A percentile compares a stretch with the other conserved stretches of the same genome.
Evolutionary conservation across 208 protist species (phyloP).

Genomic region (Acanthamoeba lenticulata): DNA sequence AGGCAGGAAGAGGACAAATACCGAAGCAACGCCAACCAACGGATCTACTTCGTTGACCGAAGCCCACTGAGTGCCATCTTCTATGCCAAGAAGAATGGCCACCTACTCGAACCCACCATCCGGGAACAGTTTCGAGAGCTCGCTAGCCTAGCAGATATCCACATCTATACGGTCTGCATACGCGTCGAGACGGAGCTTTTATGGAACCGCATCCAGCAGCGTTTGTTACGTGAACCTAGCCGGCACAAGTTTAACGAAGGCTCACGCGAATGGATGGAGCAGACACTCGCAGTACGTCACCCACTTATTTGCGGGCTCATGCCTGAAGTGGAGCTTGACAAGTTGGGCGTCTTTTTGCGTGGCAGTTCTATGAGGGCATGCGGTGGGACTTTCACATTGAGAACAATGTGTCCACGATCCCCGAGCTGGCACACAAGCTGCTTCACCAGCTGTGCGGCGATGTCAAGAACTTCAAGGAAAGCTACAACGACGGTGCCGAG

Average conservation of each 20-base stretch:
- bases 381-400: conserved; percentile 59
- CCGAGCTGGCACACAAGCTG: conserved; percentile 55
- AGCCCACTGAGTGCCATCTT: conserved; percentile 3
- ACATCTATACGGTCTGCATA: conserved; percentile 66
- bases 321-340: background rate
- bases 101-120: conserved; percentile 34
- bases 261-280: conserved; percentile 61
- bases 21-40: background rate
- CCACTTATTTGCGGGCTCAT: background rate
- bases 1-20: conserved; percentile 50
- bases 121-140: conserved; percentile 24
- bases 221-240: background rate
- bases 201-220: conserved; percentile 52
- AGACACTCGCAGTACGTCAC: conserved; percentile 3
- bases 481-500: background rate
- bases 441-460: conserved; percentile 7
- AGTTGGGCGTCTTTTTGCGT: background rate
- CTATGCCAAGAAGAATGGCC: conserved; percentile 40
- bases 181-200: conserved; percentile 10
- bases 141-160: background rate
- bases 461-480: conserved; percentile 45
- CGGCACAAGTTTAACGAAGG: conserved; percentile 50
- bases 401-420: conserved; percentile 63
- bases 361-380: conserved; percentile 49
- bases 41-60: conserved; percentile 54